These are phyloP conservation scores for Citrullus colocynthis DNA, from an alignment of 306 rosid genomes.

Conservation along the genomic window DNA sequence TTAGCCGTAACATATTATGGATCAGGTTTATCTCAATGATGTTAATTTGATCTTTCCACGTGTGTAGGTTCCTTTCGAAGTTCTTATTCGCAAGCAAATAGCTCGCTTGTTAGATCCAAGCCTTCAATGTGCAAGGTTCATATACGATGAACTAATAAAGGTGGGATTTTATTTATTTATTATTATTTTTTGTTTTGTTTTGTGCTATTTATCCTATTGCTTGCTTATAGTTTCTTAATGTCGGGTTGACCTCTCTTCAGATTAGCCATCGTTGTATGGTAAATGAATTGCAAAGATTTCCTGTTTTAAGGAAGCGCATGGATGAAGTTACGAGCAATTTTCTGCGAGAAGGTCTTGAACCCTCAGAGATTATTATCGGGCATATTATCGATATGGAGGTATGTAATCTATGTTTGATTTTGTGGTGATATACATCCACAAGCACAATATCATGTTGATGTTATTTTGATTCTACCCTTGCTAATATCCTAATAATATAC, in stretches of 20 bases:
- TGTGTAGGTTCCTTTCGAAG: slow-evolving; percentile 85
- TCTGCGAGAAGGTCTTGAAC: slow-evolving; percentile 87
- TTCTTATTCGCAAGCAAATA: slow-evolving; percentile 87
- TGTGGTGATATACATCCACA: background rate
- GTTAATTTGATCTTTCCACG: slow-evolving; percentile 8
- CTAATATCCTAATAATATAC: too few species aligned
- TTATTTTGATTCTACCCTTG: too few species aligned
- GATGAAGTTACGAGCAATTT: slow-evolving; percentile 91
- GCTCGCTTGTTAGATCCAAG: slow-evolving; percentile 91
- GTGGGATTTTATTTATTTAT: slow-evolving; percentile 15
- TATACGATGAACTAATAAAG: slow-evolving; percentile 84
- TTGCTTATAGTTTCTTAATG: slow-evolving; percentile 8
- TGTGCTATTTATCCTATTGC: slow-evolving; percentile 6
- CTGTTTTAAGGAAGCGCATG: slow-evolving; percentile 80
- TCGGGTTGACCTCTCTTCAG: slow-evolving; percentile 29
- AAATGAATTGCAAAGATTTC: slow-evolving; percentile 86
- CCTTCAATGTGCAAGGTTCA: slow-evolving; percentile 98
- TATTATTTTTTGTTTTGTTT: background rate
- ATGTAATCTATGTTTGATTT: background rate
- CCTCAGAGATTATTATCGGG: slow-evolving; percentile 82
- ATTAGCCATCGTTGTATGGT: slow-evolving; percentile 81
- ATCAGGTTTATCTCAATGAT: background rate
- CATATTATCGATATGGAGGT: slow-evolving; percentile 98
- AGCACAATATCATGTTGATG: background rate
- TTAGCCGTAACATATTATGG: background rate